Evolutionary conservation across 139 green algal genomes (phyloP).

Genomic region (Micromonas commoda): DNA sequence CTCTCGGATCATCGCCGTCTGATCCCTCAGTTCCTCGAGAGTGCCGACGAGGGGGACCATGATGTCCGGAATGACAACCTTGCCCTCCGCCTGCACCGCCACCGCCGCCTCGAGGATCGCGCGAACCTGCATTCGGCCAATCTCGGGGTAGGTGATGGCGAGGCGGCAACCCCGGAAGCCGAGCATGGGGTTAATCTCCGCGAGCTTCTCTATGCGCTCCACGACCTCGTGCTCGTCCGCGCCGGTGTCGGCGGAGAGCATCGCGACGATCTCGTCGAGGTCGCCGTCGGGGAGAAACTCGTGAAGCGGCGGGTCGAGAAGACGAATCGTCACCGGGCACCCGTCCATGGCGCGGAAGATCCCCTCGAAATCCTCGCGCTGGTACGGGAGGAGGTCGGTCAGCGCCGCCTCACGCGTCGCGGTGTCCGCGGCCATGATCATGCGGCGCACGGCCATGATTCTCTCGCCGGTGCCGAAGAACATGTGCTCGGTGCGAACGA

Average conservation of each 20-base stretch:
- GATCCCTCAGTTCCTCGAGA: slow-evolving; percentile 50
- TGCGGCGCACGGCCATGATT: slow-evolving; percentile 70
- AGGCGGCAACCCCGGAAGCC: slow-evolving; percentile 80
- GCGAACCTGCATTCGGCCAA: slow-evolving; percentile 63
- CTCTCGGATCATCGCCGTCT: slow-evolving; percentile 30
- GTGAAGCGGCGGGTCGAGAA: slow-evolving; percentile 89
- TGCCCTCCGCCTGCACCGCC: slow-evolving; percentile 46
- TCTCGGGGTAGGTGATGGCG: slow-evolving; percentile 80
- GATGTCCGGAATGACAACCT: slow-evolving; percentile 62
- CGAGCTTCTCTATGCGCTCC: slow-evolving; percentile 59
- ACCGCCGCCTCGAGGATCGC: slow-evolving; percentile 81
- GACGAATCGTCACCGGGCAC: slow-evolving; percentile 78
- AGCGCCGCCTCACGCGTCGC: slow-evolving; percentile 51
- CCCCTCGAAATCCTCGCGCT: slow-evolving; percentile 71
- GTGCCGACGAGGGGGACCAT: slow-evolving; percentile 86
- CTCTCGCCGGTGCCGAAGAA: slow-evolving; percentile 76
- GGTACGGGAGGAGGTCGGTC: slow-evolving; percentile 59
- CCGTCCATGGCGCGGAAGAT: slow-evolving; percentile 79
- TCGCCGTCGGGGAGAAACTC: slow-evolving; percentile 83
- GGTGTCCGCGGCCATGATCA: slow-evolving; percentile 67
- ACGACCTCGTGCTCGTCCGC: slow-evolving; percentile 37
- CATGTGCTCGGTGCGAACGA: slow-evolving; percentile 89
- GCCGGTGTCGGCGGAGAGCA: slow-evolving; percentile 49
- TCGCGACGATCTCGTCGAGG: slow-evolving; percentile 54
- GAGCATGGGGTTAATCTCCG: slow-evolving; percentile 80